Conservation (phyloP, 1,284 basidiomycete species). For the Fomitopsis betulina region DNA sequence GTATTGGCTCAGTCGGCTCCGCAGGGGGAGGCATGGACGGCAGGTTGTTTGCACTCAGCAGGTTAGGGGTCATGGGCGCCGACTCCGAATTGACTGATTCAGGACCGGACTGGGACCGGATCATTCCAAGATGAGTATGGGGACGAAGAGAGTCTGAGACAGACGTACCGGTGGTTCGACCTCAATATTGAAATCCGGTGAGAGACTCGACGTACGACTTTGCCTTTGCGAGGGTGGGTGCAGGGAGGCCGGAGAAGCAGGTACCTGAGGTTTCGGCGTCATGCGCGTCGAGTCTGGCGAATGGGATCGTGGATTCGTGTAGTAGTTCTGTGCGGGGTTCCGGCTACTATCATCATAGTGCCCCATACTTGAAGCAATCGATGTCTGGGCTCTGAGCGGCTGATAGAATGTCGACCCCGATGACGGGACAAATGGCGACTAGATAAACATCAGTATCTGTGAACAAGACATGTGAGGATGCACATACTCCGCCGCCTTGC, state of each 20-base stretch:
- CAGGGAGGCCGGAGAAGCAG: conserved; percentile 1
- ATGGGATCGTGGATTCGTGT: conserved; percentile 1
- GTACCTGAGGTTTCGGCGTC: background rate
- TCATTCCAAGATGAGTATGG: background rate
- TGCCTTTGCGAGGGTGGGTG: conserved; percentile 12
- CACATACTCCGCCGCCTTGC: background rate
- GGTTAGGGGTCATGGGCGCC: conserved; percentile 6
- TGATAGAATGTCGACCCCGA: background rate
- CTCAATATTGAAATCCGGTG: conserved; percentile 16
- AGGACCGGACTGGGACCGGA: conserved; percentile 22
- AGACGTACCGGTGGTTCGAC: conserved; percentile 23
- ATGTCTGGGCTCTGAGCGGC: background rate
- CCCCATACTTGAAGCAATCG: background rate
- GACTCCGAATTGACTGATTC: conserved; percentile 19
- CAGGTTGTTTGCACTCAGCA: conserved; percentile 21
- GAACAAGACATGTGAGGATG: background rate
- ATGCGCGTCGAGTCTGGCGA: conserved; percentile 3
- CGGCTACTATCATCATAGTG: background rate
- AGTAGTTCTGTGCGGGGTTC: background rate
- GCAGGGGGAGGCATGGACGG: conserved; percentile 11
- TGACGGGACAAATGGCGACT: conserved; percentile 9
- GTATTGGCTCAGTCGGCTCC: background rate
- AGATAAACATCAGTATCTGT: background rate
- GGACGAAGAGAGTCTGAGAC: conserved; percentile 1
- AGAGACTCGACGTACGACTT: conserved; percentile 7